Percentiles rank a stretch among this genome's conserved stretches.
Conservation (phyloP, 441 rosid genomes). For the Melastoma candidum region DNA sequence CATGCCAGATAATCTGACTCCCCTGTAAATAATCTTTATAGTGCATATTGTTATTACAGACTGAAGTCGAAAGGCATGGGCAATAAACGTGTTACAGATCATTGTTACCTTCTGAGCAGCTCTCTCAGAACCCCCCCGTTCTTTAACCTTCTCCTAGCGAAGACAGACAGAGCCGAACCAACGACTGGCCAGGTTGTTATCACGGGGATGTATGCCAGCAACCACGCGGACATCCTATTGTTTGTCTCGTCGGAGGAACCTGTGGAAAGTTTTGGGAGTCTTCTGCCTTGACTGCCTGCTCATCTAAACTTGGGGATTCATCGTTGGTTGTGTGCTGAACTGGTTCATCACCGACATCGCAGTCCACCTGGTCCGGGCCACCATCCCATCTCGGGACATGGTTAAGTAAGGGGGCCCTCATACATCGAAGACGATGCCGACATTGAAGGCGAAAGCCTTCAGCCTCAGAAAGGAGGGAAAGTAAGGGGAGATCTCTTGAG, state of each 20-base stretch:
- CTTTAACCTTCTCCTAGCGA: slow-evolving; percentile 24
- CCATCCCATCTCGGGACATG: slow-evolving; percentile 42
- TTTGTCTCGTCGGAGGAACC: slow-evolving; percentile 15
- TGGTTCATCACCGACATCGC: slow-evolving; percentile 14
- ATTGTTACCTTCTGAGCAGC: no score
- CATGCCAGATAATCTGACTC: no score
- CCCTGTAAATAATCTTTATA: no score
- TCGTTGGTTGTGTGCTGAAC: slow-evolving; percentile 4
- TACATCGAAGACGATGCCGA: slow-evolving; percentile 33
- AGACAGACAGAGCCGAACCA: slow-evolving; percentile 46
- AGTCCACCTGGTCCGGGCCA: slow-evolving; percentile 28
- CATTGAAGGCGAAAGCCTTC: slow-evolving; percentile 13
- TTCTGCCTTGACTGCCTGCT: neutral
- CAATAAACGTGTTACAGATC: no score
- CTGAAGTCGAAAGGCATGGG: no score
- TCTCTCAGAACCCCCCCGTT: no score
- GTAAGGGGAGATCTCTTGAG: neutral
- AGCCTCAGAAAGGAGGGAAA: slow-evolving; percentile 22
- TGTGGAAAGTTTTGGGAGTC: neutral
- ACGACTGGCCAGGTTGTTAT: slow-evolving; percentile 62
- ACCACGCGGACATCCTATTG: slow-evolving; percentile 49
- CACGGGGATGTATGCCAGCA: slow-evolving; percentile 57
- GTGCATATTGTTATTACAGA: no score
- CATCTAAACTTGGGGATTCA: no score
- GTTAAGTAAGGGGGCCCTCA: slow-evolving; percentile 45